Percentiles rank a stretch among this genome's conserved stretches.
Conservation (phyloP, 2,329 filamentous ascomycete genomes). For the Sporothrix globosa region DNA sequence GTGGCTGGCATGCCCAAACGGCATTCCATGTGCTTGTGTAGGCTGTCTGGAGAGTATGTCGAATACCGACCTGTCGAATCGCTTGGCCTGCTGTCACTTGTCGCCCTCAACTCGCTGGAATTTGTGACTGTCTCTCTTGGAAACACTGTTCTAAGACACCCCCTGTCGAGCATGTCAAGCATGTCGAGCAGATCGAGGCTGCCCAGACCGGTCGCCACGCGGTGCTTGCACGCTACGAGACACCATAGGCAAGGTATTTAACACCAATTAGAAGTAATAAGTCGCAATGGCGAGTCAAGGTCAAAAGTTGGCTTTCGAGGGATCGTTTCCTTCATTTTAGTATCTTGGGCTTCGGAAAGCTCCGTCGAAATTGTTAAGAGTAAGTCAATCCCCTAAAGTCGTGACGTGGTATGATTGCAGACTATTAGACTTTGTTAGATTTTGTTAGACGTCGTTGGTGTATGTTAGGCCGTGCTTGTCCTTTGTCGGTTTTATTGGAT, state of each 20-base stretch:
- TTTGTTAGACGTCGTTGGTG: too few relatives aligned
- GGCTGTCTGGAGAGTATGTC: background rate
- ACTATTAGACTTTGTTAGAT: too few relatives aligned
- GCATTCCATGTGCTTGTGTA: background rate
- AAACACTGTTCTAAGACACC: constrained; percentile 13
- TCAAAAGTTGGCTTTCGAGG: background rate
- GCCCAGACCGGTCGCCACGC: constrained; percentile 13
- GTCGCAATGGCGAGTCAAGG: too few relatives aligned
- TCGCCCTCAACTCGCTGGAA: background rate
- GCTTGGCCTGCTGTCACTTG: background rate
- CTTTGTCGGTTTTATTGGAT: background rate
- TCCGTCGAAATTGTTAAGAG: too few relatives aligned
- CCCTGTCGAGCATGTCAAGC: constrained; percentile 12
- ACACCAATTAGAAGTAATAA: too few relatives aligned
- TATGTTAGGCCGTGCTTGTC: too few relatives aligned
- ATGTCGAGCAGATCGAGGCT: constrained; percentile 12
- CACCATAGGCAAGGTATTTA: background rate
- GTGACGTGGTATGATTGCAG: too few relatives aligned
- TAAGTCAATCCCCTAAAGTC: too few relatives aligned
- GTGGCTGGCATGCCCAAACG: constrained; percentile 1
- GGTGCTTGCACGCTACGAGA: background rate
- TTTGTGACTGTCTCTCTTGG: constrained; percentile 16
- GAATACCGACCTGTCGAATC: too few relatives aligned
- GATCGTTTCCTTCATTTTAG: background rate
- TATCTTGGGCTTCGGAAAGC: background rate